A percentile compares a stretch with the other conserved stretches of the same genome.
These are phyloP conservation scores for Pulveroboletus sp. DNA, from an alignment of 768 basidiomycete genomes.

Conservation along the genomic window DNA sequence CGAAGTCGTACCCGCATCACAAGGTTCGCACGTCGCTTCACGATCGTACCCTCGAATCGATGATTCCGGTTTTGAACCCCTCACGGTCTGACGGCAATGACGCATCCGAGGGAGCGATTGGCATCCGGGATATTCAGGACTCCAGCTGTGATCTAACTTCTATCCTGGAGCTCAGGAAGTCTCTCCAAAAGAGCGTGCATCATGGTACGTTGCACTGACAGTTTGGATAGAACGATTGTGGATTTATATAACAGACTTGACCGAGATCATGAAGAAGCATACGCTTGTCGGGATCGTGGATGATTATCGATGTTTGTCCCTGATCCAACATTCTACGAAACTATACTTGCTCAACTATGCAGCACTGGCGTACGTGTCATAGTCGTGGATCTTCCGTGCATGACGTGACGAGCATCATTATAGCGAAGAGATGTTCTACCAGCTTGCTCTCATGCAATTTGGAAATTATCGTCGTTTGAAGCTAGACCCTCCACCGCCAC, in stretches of 20 bases:
- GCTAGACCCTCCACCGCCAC: slow-evolving; percentile 75
- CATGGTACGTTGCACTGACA: slow-evolving; percentile 46
- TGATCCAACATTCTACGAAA: slow-evolving; percentile 85
- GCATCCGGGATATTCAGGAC: slow-evolving; percentile 59
- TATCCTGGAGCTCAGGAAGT: slow-evolving; percentile 59
- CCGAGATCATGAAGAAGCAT: slow-evolving; percentile 81
- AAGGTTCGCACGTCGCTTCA: slow-evolving; percentile 88
- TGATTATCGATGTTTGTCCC: slow-evolving; percentile 61
- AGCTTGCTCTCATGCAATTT: slow-evolving; percentile 88
- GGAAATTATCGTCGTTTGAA: slow-evolving; percentile 73
- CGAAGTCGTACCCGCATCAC: slow-evolving; percentile 70
- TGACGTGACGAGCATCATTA: not conserved
- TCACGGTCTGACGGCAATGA: slow-evolving; percentile 36
- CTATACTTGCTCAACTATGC: slow-evolving; percentile 88
- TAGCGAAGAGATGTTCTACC: slow-evolving; percentile 94
- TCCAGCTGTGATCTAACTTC: slow-evolving; percentile 77
- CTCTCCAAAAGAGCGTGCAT: slow-evolving; percentile 59
- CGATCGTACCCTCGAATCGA: slow-evolving; percentile 91
- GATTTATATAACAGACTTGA: slow-evolving; percentile 51
- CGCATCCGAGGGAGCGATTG: slow-evolving; percentile 11
- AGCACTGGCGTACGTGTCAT: slow-evolving; percentile 64
- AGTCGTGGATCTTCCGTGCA: no score
- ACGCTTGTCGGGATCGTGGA: slow-evolving; percentile 93
- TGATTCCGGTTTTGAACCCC: slow-evolving; percentile 73
- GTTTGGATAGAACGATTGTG: not conserved